Evolutionary conservation across 148 eudicot genomes (phyloP), one percentile per base, ranked within the genome.

Genomic region (Polygonum aviculare): DNA sequence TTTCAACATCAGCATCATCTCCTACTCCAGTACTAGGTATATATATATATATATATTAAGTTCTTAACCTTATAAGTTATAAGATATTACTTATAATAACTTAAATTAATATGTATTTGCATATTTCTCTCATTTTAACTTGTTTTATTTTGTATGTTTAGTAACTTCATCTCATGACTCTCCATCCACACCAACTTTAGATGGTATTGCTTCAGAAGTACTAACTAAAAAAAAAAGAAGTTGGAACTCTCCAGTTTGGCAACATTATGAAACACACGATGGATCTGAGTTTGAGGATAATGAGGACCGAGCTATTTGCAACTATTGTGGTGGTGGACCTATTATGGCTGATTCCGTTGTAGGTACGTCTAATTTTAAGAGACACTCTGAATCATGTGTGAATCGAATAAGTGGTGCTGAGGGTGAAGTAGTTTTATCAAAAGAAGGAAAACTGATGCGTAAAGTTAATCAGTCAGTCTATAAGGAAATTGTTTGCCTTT

Each of bases 181-280:
- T 12, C 18, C 57, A 52, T 19, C 52, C 15, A 14, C 52, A 49
- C 52, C 15, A 49, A 49, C 12, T 49, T 49, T 7, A 49, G 52
- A 14, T 14, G 15, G 2, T 0, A 49, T 9, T 49, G 2, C 57
- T 52, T 4, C 12, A 16, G 18, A 14, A 52, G 16, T 19, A 7
- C 57, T 2, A 52, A 52, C 57, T 52, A 19, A 3, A 52, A 52
- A 62, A 45, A 76, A 39, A 39, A 3, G 71, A 21, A 60, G 11
- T 22, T 76, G 78, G 55, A 26, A 60, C 8, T 45, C 78, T 60
- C 38, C 36, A 40, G 51, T 76, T 41, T 76, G 78, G 78, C 3
- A 45, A 9, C 78, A 76, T 16, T 76, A 60, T 45, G 41, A 19
- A 5, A 44, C 33, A 41, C 38, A n/a, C 12, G 41, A 41, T 8